Percentiles rank a stretch among this genome's conserved stretches.
Conservation (phyloP, 2,329 filamentous ascomycete species). For the Fusarium musae region DNA sequence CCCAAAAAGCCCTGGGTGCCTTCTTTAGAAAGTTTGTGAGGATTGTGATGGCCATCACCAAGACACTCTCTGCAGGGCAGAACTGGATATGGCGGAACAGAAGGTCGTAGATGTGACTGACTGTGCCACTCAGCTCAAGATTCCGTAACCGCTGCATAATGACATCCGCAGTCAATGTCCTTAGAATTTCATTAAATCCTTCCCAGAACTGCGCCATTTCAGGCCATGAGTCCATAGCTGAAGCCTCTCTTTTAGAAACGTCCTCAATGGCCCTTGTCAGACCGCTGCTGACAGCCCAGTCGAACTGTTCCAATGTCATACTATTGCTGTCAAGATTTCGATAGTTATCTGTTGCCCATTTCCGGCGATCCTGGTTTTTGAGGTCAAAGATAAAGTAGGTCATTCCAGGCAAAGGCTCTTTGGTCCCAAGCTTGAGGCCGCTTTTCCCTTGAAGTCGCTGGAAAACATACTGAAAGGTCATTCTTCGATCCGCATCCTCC, state of each 20-base stretch:
- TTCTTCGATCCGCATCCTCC: conserved; percentile 60
- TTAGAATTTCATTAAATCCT: conserved; percentile 79
- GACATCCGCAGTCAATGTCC: conserved; percentile 76
- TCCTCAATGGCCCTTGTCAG: conserved; percentile 73
- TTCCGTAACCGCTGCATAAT: conserved; percentile 82
- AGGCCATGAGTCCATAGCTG: conserved; percentile 50
- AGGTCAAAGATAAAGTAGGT: conserved; percentile 80
- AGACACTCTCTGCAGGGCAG: conserved; percentile 64
- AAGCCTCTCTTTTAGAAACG: conserved; percentile 62
- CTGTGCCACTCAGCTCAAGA: conserved; percentile 72
- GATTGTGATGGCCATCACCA: conserved; percentile 76
- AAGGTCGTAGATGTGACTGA: conserved; percentile 73
- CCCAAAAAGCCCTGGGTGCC: conserved; percentile 86
- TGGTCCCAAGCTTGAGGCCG: conserved; percentile 79
- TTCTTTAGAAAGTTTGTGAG: conserved; percentile 78
- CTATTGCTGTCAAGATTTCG: conserved; percentile 64
- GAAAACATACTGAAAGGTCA: conserved; percentile 84
- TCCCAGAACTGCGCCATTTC: conserved; percentile 81
- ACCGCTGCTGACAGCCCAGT: conserved; percentile 84
- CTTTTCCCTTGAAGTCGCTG: conserved; percentile 76
- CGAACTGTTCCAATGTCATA: conserved; percentile 79
- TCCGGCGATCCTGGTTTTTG: conserved; percentile 66
- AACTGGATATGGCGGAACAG: conserved; percentile 65
- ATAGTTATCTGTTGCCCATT: conserved; percentile 54
- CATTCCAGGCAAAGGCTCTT: conserved; percentile 81